A percentile compares a stretch with the other conserved stretches of the same genome.
Conservation (phyloP, 805 yeast species). For the Monosporozyma solicola region DNA sequence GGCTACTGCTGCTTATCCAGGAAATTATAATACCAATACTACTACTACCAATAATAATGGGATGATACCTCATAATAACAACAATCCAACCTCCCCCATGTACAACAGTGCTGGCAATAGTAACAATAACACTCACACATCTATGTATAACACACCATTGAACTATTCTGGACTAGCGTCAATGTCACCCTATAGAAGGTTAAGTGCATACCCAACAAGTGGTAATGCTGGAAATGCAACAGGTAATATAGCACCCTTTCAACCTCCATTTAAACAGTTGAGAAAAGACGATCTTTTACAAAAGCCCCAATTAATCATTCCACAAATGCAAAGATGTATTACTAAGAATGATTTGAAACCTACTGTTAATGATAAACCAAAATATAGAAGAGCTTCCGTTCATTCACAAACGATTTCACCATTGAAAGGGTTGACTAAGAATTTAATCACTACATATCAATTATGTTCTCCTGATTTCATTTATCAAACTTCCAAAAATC, state of each 20-base stretch:
- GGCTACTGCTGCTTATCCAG: constrained; percentile 18
- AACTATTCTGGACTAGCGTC: background rate
- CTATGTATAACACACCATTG: background rate
- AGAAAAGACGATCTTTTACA: constrained; percentile 1
- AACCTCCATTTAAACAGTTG: constrained; percentile 21
- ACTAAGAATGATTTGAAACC: constrained; percentile 52
- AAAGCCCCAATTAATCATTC: constrained; percentile 30
- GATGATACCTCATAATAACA: background rate
- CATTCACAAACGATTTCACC: constrained; percentile 67
- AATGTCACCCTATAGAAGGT: constrained; percentile 20
- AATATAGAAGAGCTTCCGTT: constrained; percentile 60
- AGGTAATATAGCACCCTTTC: constrained; percentile 17
- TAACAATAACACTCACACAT: background rate
- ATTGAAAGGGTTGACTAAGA: constrained; percentile 64
- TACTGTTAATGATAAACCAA: constrained; percentile 49
- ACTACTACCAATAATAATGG: background rate
- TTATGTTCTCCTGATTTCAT: constrained; percentile 80
- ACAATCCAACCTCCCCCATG: background rate
- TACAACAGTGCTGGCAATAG: background rate
- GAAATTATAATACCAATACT: background rate
- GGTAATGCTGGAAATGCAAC: background rate
- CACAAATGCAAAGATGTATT: constrained; percentile 38
- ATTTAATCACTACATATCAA: constrained; percentile 69
- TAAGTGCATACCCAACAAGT: constrained; percentile 23
- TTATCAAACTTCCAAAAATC: constrained; percentile 78